These are phyloP conservation scores for Vitis rupestris DNA, from an alignment of 164 flowering plant species.

Conservation along the genomic window DNA sequence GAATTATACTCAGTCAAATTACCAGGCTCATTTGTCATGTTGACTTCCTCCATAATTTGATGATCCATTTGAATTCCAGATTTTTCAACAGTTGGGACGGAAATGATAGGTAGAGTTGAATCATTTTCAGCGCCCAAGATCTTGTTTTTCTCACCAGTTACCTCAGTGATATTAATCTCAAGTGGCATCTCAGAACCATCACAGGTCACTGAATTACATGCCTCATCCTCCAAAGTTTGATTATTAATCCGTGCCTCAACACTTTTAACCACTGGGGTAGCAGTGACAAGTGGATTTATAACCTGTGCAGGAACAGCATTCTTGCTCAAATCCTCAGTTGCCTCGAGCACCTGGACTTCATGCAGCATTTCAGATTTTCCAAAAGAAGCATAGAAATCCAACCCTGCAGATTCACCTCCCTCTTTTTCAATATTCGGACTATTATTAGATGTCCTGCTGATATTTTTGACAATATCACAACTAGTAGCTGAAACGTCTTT, in stretches of 20 bases:
- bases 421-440: conserved; percentile 2
- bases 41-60: conserved; percentile 6
- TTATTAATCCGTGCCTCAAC: conserved; percentile 3
- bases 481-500: conserved; percentile 14
- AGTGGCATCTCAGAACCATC: conserved; percentile 10
- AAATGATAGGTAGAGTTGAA: neutral
- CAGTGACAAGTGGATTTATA: conserved; percentile 6
- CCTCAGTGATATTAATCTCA: conserved; percentile 6
- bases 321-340: conserved; percentile 1
- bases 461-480: conserved; percentile 13
- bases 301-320: conserved; percentile 13
- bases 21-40: conserved; percentile 1
- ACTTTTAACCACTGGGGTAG: conserved; percentile 1
- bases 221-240: conserved; percentile 10
- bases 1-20: neutral
- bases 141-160: neutral
- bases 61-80: conserved; percentile 12
- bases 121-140: conserved; percentile 6
- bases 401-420: conserved; percentile 11
- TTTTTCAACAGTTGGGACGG: neutral
- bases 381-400: neutral
- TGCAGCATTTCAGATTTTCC: conserved; percentile 12
- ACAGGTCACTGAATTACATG: neutral
- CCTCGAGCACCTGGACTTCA: conserved; percentile 10
- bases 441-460: conserved; percentile 9